Percentiles rank a stretch among this genome's conserved stretches.
Evolutionary conservation across 2,329 filamentous ascomycete genomes (phyloP).

Genomic region (Beauveria australis): DNA sequence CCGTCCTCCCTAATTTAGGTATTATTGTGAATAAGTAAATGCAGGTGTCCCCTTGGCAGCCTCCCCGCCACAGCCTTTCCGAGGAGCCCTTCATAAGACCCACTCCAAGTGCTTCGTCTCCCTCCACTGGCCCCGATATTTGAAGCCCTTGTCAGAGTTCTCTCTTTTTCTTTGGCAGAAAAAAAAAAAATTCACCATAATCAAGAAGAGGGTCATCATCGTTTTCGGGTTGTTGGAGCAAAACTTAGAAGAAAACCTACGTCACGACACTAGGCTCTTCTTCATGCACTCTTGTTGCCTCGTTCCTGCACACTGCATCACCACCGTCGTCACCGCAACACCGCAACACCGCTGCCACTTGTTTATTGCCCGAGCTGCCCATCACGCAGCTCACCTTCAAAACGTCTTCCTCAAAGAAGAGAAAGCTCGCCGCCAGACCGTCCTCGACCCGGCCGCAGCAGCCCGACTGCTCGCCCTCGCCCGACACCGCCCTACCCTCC

Average conservation of each 20-base stretch:
- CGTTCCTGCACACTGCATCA: slow-evolving; percentile 14
- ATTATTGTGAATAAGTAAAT: too few species aligned
- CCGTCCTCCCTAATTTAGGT: too few species aligned
- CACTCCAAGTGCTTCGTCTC: neutral
- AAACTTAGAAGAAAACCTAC: neutral
- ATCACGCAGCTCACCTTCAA: slow-evolving; percentile 56
- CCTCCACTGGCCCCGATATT: slow-evolving; percentile 11
- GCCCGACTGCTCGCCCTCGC: slow-evolving; percentile 21
- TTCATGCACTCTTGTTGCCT: slow-evolving; percentile 7
- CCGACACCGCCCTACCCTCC: slow-evolving; percentile 43
- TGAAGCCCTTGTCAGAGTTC: slow-evolving; percentile 9
- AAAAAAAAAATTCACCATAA: neutral
- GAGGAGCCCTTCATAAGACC: neutral
- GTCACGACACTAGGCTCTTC: neutral
- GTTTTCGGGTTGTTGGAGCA: neutral
- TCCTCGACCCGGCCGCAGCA: slow-evolving; percentile 31
- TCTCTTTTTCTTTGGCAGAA: neutral
- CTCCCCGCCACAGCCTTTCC: neutral
- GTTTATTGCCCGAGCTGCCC: slow-evolving; percentile 42
- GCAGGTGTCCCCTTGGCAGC: neutral
- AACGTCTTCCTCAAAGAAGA: slow-evolving; percentile 68
- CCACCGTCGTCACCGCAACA: slow-evolving; percentile 11
- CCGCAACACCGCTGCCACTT: neutral
- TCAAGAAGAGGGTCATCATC: slow-evolving; percentile 5
- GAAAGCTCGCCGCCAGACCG: slow-evolving; percentile 51